Evolutionary conservation across 345 rosid genomes (phyloP), one percentile per base, ranked within the genome.

Genomic region (Hypericum perforatum): DNA sequence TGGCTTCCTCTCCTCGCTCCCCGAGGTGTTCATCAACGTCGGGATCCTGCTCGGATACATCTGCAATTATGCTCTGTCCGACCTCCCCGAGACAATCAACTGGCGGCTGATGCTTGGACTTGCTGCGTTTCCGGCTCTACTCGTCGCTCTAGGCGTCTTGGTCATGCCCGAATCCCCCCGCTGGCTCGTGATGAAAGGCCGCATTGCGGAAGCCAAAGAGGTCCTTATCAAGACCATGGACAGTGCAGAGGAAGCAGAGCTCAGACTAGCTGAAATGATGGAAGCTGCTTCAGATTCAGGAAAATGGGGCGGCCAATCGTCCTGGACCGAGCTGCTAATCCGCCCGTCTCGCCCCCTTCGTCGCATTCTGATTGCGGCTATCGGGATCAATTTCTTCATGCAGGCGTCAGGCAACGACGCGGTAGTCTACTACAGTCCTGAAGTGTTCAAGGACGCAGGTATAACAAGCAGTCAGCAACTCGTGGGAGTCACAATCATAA

Each of bases 401-500:
- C 50, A 46, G 29, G 16, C 29, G 5, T 16, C 50, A 5, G 50
- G 50, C 50, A 16, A 13, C 5, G 50, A 46, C 50, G 50, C 50
- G 0, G 50, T 46, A 16, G 50, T 46, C 32, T 78, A 75, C 48
- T 83, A 81, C 63, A 56, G 73, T 40, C 95, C 89, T 0, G 75
- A 73, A 39, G 81, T 86, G 49, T 75, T 81, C 64, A 68, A 40
- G 9, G 73, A 62, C 0, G 89, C 89, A 5, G 89, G 95, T 11
- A 71, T 83, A 12, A 74, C 54, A 41, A 58, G 65, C 68, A 79
- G 57, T 65, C 72, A 59, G 39, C 59, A 51, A 37, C 76, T 82
- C 13, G 67, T 83, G 7, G 74, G 79, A 5, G 73, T 82, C 11
- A 79, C 81, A 2, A 76, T 79, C 15, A 68, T 74, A 6, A 82